These are phyloP conservation scores for Truncatella angustata DNA, from an alignment of 2,329 filamentous ascomycete genomes.

Conservation along the genomic window DNA sequence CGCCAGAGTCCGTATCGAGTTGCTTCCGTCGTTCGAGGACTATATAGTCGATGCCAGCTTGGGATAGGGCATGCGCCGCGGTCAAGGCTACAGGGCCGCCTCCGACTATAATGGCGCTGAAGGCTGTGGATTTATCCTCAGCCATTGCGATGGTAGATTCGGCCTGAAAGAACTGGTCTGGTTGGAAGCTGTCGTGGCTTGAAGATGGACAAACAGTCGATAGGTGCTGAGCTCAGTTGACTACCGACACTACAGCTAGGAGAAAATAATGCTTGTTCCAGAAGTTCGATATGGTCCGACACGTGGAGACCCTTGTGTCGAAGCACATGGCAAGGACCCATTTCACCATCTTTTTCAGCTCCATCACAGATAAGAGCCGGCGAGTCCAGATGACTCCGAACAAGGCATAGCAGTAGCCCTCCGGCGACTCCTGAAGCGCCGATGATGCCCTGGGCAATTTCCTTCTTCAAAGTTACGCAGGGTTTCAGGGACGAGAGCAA, in stretches of 20 bases:
- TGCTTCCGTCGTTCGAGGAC: conserved; percentile 23
- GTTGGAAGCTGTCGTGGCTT: no score
- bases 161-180: background rate
- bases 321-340: background rate
- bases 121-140: conserved; percentile 12
- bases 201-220: background rate
- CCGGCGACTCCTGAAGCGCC: background rate
- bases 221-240: no score
- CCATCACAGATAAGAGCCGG: background rate
- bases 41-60: conserved; percentile 27
- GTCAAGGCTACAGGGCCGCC: conserved; percentile 25
- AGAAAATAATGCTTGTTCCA: no score
- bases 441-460: no score
- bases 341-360: background rate
- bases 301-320: background rate
- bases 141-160: background rate
- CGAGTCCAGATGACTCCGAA: no score
- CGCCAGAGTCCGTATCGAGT: conserved; percentile 20
- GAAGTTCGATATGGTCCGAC: background rate
- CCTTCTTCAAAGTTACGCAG: no score
- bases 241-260: no score
- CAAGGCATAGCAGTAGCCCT: background rate
- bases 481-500: no score
- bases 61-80: conserved; percentile 22
- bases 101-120: conserved; percentile 25